phyloP scores from a whole-genome alignment of 495 filamentous ascomycete species.

The Hyaloscypha finlandica region DNA sequence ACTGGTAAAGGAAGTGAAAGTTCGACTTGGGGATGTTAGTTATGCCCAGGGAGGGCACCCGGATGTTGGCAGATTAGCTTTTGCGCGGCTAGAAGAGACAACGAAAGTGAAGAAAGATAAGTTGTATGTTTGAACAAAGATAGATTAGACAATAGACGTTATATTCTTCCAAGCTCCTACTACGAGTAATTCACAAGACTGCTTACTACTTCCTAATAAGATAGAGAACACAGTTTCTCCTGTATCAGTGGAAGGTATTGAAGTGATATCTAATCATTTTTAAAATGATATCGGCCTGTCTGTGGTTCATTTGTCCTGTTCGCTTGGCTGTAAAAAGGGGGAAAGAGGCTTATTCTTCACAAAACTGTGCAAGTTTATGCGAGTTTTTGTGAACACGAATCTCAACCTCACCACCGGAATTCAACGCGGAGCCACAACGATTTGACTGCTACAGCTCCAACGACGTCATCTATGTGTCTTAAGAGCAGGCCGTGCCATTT shows the following conservation, averaged over 20 bases:
- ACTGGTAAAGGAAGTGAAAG: conserved; percentile 26
- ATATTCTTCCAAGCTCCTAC: neutral
- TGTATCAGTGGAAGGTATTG: too few species aligned
- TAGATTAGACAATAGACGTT: neutral
- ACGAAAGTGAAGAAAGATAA: conserved; percentile 21
- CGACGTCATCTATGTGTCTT: neutral
- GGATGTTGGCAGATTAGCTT: conserved; percentile 17
- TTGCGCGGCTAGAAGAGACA: conserved; percentile 25
- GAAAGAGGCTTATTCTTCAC: neutral
- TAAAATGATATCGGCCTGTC: neutral
- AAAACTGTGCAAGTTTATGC: neutral
- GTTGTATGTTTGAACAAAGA: conserved; percentile 23
- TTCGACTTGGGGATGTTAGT: conserved; percentile 25
- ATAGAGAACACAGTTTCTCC: neutral
- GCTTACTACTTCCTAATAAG: neutral
- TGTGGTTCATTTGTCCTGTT: neutral
- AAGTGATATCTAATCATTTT: too few species aligned
- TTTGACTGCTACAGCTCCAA: neutral
- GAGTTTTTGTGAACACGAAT: neutral
- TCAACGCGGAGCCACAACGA: neutral
- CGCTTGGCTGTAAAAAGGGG: neutral
- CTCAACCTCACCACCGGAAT: neutral
- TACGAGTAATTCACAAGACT: neutral
- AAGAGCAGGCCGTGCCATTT: neutral
- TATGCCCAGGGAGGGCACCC: neutral